phyloP scores from a whole-genome alignment of 805 yeast genomes.

The Lipomyces orientalis region DNA sequence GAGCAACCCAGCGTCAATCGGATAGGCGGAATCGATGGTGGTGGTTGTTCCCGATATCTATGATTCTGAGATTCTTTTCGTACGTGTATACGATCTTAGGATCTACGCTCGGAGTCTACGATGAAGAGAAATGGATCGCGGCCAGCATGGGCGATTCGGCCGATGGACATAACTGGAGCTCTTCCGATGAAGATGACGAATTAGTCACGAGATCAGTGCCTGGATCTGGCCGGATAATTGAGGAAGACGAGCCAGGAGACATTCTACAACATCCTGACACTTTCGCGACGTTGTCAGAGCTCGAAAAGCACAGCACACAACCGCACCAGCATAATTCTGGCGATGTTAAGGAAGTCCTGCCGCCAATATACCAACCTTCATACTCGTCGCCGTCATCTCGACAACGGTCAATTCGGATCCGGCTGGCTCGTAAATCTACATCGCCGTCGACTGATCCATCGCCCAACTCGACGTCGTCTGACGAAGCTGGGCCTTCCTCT shows the following conservation, averaged over 20 bases:
- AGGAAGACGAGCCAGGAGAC: slow-evolving; percentile 20
- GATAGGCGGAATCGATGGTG: slow-evolving; percentile 4
- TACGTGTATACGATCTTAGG: slow-evolving; percentile 16
- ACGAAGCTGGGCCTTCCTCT: slow-evolving; percentile 14
- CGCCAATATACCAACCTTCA: slow-evolving; percentile 22
- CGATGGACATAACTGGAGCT: neutral
- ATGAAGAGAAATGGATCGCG: slow-evolving; percentile 16
- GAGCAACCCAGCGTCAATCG: neutral
- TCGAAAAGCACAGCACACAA: slow-evolving; percentile 4
- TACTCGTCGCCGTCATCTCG: slow-evolving; percentile 8
- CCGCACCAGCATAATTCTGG: slow-evolving; percentile 18
- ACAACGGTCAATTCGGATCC: slow-evolving; percentile 22
- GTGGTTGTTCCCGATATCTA: slow-evolving; percentile 15
- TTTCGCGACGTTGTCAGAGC: slow-evolving; percentile 2
- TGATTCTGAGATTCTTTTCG: slow-evolving; percentile 9
- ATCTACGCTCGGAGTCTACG: slow-evolving; percentile 20
- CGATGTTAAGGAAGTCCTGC: slow-evolving; percentile 8
- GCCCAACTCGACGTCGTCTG: slow-evolving; percentile 3
- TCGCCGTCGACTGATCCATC: slow-evolving; percentile 2
- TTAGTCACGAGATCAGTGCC: neutral
- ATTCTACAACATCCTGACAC: neutral
- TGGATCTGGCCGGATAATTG: slow-evolving; percentile 5
- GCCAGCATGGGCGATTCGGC: neutral
- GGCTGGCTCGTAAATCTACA: slow-evolving; percentile 15
- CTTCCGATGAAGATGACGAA: neutral